A percentile compares a stretch with the other conserved stretches of the same genome.
phyloP scores from a whole-genome alignment of 805 yeast species.

The Zygotorulaspora chibaensis region DNA sequence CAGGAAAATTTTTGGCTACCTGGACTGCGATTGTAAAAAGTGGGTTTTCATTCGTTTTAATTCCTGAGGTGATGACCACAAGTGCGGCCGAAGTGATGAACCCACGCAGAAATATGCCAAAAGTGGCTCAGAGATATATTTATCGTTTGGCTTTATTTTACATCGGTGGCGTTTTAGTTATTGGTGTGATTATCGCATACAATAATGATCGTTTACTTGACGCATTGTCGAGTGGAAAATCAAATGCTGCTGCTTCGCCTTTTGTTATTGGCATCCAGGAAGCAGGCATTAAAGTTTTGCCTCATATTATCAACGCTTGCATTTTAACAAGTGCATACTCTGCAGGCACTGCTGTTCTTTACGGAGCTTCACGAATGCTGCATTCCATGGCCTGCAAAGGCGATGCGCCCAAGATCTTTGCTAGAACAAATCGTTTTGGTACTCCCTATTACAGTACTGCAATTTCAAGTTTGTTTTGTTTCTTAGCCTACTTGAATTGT shows the following conservation, averaged over 20 bases:
- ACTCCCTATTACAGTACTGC: conserved; percentile 43
- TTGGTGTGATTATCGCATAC: conserved; percentile 52
- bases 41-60: conserved; percentile 48
- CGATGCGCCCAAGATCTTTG: conserved; percentile 44
- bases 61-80: conserved; percentile 47
- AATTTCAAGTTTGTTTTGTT: conserved; percentile 26
- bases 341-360: conserved; percentile 42
- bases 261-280: conserved; percentile 47
- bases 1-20: conserved; percentile 49
- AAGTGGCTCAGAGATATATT: conserved; percentile 50
- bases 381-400: conserved; percentile 41
- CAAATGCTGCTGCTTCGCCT: conserved; percentile 45
- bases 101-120: conserved; percentile 48
- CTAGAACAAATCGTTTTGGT: conserved; percentile 45
- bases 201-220: conserved; percentile 41
- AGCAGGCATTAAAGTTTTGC: conserved; percentile 46
- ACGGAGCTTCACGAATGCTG: conserved; percentile 48
- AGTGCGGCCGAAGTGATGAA: conserved; percentile 44
- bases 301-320: conserved; percentile 46
- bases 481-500: conserved; percentile 47
- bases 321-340: conserved; percentile 44
- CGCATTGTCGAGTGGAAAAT: conserved; percentile 21
- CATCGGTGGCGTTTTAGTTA: conserved; percentile 40
- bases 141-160: conserved; percentile 53
- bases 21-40: conserved; percentile 50